These are phyloP conservation scores for Phlebopus sp. DNA, from an alignment of 1,284 basidiomycete species.

Conservation along the genomic window DNA sequence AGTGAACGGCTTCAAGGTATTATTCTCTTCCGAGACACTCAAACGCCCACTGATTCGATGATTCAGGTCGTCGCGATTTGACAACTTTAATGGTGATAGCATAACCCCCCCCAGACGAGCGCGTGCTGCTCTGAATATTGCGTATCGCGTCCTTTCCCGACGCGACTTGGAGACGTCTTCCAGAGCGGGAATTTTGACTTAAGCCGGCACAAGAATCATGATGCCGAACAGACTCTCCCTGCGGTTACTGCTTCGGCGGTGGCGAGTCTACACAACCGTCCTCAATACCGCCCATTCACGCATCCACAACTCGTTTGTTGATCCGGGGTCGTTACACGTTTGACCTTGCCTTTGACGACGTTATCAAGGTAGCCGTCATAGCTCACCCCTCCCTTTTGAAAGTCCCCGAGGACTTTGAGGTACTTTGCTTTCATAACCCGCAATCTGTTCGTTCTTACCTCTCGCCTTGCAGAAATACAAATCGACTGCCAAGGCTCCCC, in stretches of 20 bases:
- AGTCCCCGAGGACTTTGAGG: constrained; percentile 37
- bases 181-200: constrained; percentile 10
- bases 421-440: background rate
- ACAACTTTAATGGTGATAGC: constrained; percentile 43
- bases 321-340: constrained; percentile 35
- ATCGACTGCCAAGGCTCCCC: constrained; percentile 32
- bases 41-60: background rate
- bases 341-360: constrained; percentile 34
- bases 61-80: constrained; percentile 34
- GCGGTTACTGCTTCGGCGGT: constrained; percentile 35
- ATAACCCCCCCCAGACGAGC: constrained; percentile 24
- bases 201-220: constrained; percentile 24
- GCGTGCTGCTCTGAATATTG: background rate
- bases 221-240: constrained; percentile 23
- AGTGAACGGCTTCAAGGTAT: constrained; percentile 45
- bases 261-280: background rate
- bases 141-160: background rate
- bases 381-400: constrained; percentile 42
- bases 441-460: background rate
- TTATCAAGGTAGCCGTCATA: constrained; percentile 33
- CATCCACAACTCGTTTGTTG: no score
- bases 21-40: background rate
- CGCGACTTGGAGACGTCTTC: background rate
- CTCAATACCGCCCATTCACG: no score
- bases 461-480: constrained; percentile 27